Base-by-base conservation (phyloP, 116 monocot species). In the Thalassia testudinum region DNA sequence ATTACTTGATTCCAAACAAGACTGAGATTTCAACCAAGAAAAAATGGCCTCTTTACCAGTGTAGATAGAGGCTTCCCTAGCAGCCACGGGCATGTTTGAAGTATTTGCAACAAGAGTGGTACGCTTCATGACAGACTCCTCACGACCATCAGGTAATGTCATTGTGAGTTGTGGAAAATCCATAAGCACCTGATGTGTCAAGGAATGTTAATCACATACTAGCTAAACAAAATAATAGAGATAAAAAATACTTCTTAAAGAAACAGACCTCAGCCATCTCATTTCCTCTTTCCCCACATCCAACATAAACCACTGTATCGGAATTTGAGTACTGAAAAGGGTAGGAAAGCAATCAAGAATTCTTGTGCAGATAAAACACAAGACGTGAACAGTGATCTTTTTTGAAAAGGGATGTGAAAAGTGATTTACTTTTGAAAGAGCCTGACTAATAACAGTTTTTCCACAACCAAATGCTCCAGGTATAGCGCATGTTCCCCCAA, bases 401-500 rank as follows among this genome's bases (percentile, higher is more conserved):
- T n/a, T n/a, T 5, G 65, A 21, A 25, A 50, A 23, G 22, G 38
- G 18, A 56, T 40, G 19, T 43, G 7, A 15, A 54, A 29, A 27
- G 12, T 16, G 16, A n/a, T 5, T 17, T 17, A 86, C 99, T 83
- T 99, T 99, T 40, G 99, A 99, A 43, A 99, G 86, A 56, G 99
- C 99, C 66, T 99, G 99, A 78, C 99, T 99, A 67, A 99, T 99
- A 65, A 99, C 99, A 37, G 99, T 99, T 71, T 99, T 99, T 57
- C 99, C 99, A 76, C 99, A 99, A 24, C 99, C 99, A 90, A 99
- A 99, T 62, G 99, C 99, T 61, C 99, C 99, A 59, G 99, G 91
- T 59, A 99, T 99, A 73, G 91, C 99, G 83, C 99, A 99, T 64
- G 99, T 99, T 24, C 99, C 99, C 62, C 99, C 99, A 66, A 99